Base-by-base conservation (phyloP, 106 monocot species). In the Ottelia alismoides region DNA sequence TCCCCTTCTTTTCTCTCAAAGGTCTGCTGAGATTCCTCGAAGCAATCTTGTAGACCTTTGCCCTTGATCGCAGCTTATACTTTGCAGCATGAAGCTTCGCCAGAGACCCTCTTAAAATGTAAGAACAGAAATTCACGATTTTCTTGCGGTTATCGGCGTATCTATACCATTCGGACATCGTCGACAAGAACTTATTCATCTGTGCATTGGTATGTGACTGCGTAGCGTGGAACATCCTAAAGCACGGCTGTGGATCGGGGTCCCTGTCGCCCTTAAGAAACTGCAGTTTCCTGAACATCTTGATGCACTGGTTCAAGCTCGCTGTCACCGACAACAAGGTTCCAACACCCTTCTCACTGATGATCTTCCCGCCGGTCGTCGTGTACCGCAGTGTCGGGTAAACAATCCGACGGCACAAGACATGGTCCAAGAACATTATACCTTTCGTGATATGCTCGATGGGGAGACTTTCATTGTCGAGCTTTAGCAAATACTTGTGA, bases 31-130 rank as follows among this genome's bases (percentile, higher is more conserved):
- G 82, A 47, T 85, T 96, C 63, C 94, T 76, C 2, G 94, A 85
- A 25, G 85, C 94, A 71, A 96, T 96, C 66, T 85, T 96, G 64
- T 93, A 88, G 18, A 93, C 87, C 60, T 94, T 96, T 24, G 94
- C 94, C 55, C 94, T 81, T 2, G 94, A 96, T 20, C 94, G 63
- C 5, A 96, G 75, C 70, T 96, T 96, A 57, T 96, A 96, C 57
- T 96, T 96, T 40, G 94, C 94, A 61, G 94, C 94, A 74, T 96
- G 89, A 1, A 96, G 76, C 69, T 96, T 96, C 1, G 94, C 94
- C 52, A 96, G 49, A 2, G 94, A 96, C 16, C 94, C 94, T 54
- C 94, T 67, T 17, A 96, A 67, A 20, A 96, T 96, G 63, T 96
- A 96, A 47, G 88, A 88, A 58, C 88, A 96, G 60, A 96, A 96